A percentile compares a stretch with the other conserved stretches of the same genome.
phyloP scores from a whole-genome alignment of 2,329 filamentous ascomycete species.

The Phoma sp. region DNA sequence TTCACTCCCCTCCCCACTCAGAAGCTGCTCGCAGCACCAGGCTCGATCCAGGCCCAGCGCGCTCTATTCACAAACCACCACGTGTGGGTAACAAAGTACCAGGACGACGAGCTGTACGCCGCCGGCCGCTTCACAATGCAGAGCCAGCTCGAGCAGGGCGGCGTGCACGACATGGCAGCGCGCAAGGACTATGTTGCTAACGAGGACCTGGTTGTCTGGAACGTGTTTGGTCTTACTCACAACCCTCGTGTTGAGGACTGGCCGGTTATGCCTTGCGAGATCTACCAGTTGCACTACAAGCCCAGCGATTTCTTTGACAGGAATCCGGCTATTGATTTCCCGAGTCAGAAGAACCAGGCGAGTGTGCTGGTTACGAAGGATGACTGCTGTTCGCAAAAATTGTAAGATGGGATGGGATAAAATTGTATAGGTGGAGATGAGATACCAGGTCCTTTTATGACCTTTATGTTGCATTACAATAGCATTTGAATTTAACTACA shows the following conservation, averaged over 20 bases:
- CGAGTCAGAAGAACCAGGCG: slow-evolving; percentile 44
- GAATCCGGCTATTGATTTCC: slow-evolving; percentile 63
- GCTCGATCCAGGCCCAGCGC: slow-evolving; percentile 55
- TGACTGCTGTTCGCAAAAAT: slow-evolving; percentile 35
- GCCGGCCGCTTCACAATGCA: slow-evolving; percentile 59
- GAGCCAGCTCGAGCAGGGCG: slow-evolving; percentile 52
- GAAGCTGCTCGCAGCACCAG: slow-evolving; percentile 57
- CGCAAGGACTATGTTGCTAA: slow-evolving; percentile 53
- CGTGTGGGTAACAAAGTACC: slow-evolving; percentile 63
- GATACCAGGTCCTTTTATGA: neutral
- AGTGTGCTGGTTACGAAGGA: slow-evolving; percentile 37
- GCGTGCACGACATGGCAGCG: slow-evolving; percentile 54
- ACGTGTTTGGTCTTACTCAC: slow-evolving; percentile 59
- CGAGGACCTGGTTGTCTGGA: slow-evolving; percentile 60
- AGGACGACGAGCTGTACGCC: slow-evolving; percentile 60
- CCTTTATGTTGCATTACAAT: neutral
- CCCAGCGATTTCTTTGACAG: slow-evolving; percentile 62
- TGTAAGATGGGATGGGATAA: slow-evolving; percentile 6
- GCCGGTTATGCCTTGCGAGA: slow-evolving; percentile 60
- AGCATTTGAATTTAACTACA: neutral
- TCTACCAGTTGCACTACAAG: slow-evolving; percentile 56
- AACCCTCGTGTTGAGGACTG: slow-evolving; percentile 60
- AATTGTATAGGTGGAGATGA: neutral
- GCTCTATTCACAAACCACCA: slow-evolving; percentile 60
- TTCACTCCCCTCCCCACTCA: slow-evolving; percentile 58